phyloP scores from a whole-genome alignment of 768 basidiomycete species.

The Lentinula detonsa region DNA sequence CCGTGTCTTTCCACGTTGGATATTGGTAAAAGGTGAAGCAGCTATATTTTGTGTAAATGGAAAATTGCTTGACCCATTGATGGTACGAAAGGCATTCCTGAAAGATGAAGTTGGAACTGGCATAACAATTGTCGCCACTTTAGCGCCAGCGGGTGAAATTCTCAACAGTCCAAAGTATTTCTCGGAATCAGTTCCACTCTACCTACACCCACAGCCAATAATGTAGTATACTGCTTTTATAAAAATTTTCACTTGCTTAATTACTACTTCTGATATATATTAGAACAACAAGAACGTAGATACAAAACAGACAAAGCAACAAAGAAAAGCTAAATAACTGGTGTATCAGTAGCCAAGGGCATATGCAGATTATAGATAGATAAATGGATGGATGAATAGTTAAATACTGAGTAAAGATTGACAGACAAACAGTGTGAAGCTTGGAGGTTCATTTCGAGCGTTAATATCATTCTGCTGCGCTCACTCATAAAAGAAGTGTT shows the following conservation, averaged over 20 bases:
- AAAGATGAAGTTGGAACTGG: not conserved
- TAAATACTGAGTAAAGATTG: no score
- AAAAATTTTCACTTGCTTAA: not conserved
- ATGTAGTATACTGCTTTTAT: no score
- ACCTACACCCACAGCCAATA: no score
- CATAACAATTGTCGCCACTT: not conserved
- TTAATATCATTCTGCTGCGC: no score
- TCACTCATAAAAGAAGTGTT: slow-evolving; percentile 18
- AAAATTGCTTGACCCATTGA: not conserved
- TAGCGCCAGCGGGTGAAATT: no score
- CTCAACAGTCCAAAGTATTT: no score
- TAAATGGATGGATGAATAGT: not conserved
- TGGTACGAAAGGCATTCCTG: not conserved
- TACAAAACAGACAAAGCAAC: not conserved
- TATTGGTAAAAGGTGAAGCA: not conserved
- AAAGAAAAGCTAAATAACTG: no score
- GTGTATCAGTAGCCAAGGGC: no score
- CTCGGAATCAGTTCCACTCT: no score
- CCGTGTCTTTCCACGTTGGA: slow-evolving; percentile 2
- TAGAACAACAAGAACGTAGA: not conserved
- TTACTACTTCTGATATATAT: not conserved
- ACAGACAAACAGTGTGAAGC: no score
- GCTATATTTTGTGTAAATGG: not conserved
- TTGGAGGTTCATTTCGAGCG: no score
- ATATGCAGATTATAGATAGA: not conserved